Evolutionary conservation across 2,329 filamentous ascomycete species (phyloP).

Genomic region (Knufia petricola): DNA sequence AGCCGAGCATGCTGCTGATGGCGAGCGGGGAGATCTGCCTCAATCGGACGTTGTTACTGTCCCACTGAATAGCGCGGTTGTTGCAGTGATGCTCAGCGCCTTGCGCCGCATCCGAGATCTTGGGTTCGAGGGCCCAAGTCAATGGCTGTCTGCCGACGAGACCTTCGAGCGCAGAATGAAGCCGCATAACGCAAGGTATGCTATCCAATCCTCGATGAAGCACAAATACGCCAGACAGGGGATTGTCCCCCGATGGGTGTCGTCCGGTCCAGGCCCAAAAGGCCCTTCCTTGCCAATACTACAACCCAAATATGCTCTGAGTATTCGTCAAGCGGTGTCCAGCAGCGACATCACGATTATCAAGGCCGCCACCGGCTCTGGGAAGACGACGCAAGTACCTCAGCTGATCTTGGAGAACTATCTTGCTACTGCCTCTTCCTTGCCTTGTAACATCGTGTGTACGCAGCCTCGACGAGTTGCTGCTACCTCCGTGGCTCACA

Average conservation of each 20-base stretch:
- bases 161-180: not conserved
- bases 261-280: too few species aligned
- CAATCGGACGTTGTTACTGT: not conserved
- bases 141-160: not conserved
- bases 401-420: constrained; percentile 87
- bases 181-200: not conserved
- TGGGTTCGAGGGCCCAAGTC: not conserved
- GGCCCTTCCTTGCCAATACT: not conserved
- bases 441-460: constrained; percentile 78
- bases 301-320: not conserved
- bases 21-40: not conserved
- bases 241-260: too few species aligned
- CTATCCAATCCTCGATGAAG: too few species aligned
- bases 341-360: constrained; percentile 79
- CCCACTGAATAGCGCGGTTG: not conserved
- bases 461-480: constrained; percentile 93
- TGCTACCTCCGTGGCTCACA: constrained; percentile 80
- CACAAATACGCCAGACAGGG: too few species aligned
- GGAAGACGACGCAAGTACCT: constrained; percentile 96
- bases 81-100: not conserved
- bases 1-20: not conserved
- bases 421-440: constrained; percentile 58
- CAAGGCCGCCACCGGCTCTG: constrained; percentile 90
- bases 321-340: constrained; percentile 51
- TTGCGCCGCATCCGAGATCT: not conserved